These are phyloP conservation scores for Irpex lacteus DNA, from an alignment of 1,284 basidiomycete species.

Conservation along the genomic window DNA sequence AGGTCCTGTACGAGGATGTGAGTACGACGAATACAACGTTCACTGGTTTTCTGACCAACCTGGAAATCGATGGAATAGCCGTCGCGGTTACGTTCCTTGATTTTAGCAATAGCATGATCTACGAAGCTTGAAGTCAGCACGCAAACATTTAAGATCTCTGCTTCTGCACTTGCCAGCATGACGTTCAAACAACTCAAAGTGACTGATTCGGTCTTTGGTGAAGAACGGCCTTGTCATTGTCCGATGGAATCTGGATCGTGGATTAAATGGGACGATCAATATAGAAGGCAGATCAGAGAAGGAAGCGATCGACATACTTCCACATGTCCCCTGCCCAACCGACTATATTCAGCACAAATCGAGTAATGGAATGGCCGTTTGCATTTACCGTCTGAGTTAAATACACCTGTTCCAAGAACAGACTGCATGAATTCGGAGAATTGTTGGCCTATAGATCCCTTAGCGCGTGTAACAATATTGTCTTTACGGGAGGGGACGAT, in stretches of 20 bases:
- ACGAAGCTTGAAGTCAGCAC: neutral
- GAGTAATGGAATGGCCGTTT: neutral
- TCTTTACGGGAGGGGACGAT: neutral
- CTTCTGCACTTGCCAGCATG: slow-evolving; percentile 15
- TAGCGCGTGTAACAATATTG: neutral
- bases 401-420: slow-evolving; percentile 43
- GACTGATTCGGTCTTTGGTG: slow-evolving; percentile 20
- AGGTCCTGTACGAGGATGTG: slow-evolving; percentile 24
- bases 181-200: slow-evolving; percentile 23
- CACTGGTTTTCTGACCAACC: slow-evolving; percentile 3
- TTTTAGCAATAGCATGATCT: slow-evolving; percentile 18
- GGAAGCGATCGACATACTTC: slow-evolving; percentile 20
- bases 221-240: slow-evolving; percentile 30
- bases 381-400: slow-evolving; percentile 29
- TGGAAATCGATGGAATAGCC: slow-evolving; percentile 25
- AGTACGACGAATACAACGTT: too few relatives aligned
- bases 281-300: neutral
- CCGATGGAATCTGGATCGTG: slow-evolving; percentile 25
- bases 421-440: slow-evolving; percentile 28
- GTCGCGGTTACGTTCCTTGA: slow-evolving; percentile 17
- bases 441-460: slow-evolving; percentile 20
- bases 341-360: neutral
- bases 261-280: too few relatives aligned
- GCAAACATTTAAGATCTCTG: too few relatives aligned
- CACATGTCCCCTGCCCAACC: slow-evolving; percentile 26